Conservation (phyloP, 768 basidiomycete species). For the Lentinula aciculospora region DNA sequence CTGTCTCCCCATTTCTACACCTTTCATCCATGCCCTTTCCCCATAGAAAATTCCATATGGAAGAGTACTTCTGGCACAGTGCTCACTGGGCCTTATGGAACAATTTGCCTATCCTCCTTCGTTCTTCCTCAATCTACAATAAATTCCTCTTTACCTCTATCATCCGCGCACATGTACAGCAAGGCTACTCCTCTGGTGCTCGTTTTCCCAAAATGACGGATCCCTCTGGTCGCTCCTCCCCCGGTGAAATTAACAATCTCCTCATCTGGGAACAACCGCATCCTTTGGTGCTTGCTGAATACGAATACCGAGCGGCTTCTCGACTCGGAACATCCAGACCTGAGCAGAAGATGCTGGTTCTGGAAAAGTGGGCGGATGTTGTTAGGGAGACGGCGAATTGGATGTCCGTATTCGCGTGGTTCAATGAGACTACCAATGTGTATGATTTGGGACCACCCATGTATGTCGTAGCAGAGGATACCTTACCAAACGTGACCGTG, state of each 20-base stretch:
- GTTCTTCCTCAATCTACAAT: slow-evolving; percentile 37
- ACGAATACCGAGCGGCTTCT: slow-evolving; percentile 46
- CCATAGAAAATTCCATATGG: slow-evolving; percentile 54
- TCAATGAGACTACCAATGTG: slow-evolving; percentile 36
- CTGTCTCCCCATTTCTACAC: not conserved
- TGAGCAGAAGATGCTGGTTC: no score
- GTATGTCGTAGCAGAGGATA: slow-evolving; percentile 53
- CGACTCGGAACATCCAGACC: slow-evolving; percentile 26
- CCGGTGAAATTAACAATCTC: slow-evolving; percentile 57
- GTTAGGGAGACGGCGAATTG: slow-evolving; percentile 50
- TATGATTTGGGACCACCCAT: slow-evolving; percentile 59
- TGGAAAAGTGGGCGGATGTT: slow-evolving; percentile 48
- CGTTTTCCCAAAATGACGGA: slow-evolving; percentile 65
- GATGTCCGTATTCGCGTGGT: slow-evolving; percentile 55
- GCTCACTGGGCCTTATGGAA: slow-evolving; percentile 59
- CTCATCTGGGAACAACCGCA: slow-evolving; percentile 62
- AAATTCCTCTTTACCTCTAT: slow-evolving; percentile 43
- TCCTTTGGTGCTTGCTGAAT: slow-evolving; percentile 51
- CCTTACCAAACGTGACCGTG: slow-evolving; percentile 43
- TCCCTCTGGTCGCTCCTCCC: slow-evolving; percentile 50
- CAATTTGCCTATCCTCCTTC: slow-evolving; percentile 50
- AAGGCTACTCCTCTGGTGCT: slow-evolving; percentile 49
- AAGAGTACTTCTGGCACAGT: slow-evolving; percentile 58
- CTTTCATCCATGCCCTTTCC: not conserved
- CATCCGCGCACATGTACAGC: slow-evolving; percentile 42